Evolutionary conservation across 768 basidiomycete species (phyloP).

Genomic region (Zangia roseola): DNA sequence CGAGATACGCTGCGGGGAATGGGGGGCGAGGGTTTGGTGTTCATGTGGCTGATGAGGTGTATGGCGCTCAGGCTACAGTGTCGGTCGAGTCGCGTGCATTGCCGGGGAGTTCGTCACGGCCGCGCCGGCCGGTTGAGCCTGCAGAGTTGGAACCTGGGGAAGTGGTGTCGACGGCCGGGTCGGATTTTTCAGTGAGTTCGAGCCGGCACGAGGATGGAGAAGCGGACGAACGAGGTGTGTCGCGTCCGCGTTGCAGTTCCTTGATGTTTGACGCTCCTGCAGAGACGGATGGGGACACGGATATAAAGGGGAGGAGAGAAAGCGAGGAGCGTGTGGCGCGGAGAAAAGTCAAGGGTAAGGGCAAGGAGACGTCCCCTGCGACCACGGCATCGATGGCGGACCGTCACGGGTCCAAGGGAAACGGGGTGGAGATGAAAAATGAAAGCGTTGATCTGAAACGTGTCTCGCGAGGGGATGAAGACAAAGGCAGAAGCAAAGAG

Average conservation of each 20-base stretch:
- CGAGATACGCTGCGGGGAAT: constrained; percentile 2
- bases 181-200: constrained; percentile 25
- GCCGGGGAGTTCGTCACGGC: neutral
- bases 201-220: constrained; percentile 20
- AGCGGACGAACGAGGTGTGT: constrained; percentile 11
- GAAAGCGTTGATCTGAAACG: neutral
- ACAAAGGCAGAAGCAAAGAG: constrained; percentile 16
- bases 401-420: no score
- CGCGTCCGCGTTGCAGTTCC: neutral
- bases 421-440: no score
- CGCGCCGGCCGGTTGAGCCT: neutral
- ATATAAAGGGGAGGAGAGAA: neutral
- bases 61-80: no score
- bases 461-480: neutral
- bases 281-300: neutral
- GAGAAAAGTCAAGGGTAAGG: no score
- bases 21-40: neutral
- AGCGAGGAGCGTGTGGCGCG: no score
- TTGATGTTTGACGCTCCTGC: neutral
- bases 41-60: neutral
- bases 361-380: no score
- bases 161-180: constrained; percentile 22
- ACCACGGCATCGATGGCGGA: no score
- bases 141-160: constrained; percentile 27
- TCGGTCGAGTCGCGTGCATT: constrained; percentile 2